These are phyloP conservation scores for Acrasis kona DNA, from an alignment of 78 protist genomes.

Conservation along the genomic window DNA sequence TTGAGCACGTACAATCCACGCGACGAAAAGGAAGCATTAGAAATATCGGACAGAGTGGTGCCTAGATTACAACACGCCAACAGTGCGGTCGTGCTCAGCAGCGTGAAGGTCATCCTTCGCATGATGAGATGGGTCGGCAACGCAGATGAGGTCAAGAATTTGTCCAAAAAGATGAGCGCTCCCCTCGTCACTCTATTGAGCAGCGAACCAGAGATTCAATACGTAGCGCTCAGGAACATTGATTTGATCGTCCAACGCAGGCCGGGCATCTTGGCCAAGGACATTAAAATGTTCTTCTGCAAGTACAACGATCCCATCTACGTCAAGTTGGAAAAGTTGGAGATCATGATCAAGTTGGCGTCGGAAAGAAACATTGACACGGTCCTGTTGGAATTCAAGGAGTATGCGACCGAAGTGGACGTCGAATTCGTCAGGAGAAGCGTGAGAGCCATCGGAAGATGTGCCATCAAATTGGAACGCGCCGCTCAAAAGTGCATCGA, in stretches of 20 bases:
- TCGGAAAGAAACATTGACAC: constrained; percentile 70
- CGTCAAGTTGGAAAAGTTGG: constrained; percentile 98
- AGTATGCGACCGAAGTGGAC: constrained; percentile 93
- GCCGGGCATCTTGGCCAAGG: constrained; percentile 76
- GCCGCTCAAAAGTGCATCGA: constrained; percentile 74
- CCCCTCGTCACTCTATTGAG: constrained; percentile 82
- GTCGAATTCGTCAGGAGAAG: constrained; percentile 95
- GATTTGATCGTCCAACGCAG: constrained; percentile 80
- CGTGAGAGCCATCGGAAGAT: constrained; percentile 90
- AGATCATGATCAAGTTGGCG: constrained; percentile 89
- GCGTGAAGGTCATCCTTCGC: constrained; percentile 61
- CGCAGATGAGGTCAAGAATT: background rate
- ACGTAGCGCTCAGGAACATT: constrained; percentile 97
- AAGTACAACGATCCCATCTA: constrained; percentile 98
- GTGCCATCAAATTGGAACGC: constrained; percentile 89
- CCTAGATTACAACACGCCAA: constrained; percentile 96
- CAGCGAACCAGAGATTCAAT: constrained; percentile 92
- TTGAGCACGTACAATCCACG: constrained; percentile 65
- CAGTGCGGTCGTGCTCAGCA: constrained; percentile 91
- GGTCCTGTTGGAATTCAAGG: constrained; percentile 89
- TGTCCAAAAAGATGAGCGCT: constrained; percentile 69
- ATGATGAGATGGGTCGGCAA: background rate
- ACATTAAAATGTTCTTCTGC: constrained; percentile 91
- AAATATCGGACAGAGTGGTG: constrained; percentile 88
- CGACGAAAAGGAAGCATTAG: constrained; percentile 20